phyloP scores from a whole-genome alignment of 2,329 filamentous ascomycete genomes.

The Lecanicillium sp. region DNA sequence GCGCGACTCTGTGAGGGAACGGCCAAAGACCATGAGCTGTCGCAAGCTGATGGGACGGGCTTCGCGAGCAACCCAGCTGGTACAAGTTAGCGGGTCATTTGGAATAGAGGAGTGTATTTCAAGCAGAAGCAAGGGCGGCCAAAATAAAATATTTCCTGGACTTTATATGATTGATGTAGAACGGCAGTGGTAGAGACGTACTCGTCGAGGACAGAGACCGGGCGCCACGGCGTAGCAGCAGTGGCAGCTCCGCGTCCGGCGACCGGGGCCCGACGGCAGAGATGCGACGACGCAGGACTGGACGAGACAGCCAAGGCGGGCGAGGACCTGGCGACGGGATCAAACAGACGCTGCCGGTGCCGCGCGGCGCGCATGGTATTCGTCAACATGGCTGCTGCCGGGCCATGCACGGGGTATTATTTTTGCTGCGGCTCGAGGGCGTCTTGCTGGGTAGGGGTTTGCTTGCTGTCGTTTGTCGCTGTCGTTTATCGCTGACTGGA shows the following conservation, averaged over 20 bases:
- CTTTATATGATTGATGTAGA: not conserved
- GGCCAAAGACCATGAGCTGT: constrained; percentile 94
- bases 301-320: not conserved
- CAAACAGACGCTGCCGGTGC: constrained; percentile 20
- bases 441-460: constrained; percentile 1
- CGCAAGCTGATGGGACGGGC: constrained; percentile 93
- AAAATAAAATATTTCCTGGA: constrained; percentile 2
- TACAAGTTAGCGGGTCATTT: constrained; percentile 5
- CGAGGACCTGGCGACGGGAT: not conserved
- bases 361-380: constrained; percentile 32
- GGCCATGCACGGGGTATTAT: constrained; percentile 1
- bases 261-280: not conserved
- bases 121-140: constrained; percentile 7
- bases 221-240: constrained; percentile 42
- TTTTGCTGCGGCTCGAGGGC: not conserved
- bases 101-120: constrained; percentile 16
- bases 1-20: constrained; percentile 82
- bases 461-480: not conserved
- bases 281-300: not conserved
- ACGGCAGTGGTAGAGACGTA: constrained; percentile 29
- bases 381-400: constrained; percentile 27
- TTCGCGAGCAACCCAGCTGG: constrained; percentile 86
- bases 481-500: too few species aligned
- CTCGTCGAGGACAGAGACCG: constrained; percentile 60
- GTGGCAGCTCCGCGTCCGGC: constrained; percentile 14